phyloP scores from a whole-genome alignment of 2,329 filamentous ascomycete species.

The Cercospora canescens region DNA sequence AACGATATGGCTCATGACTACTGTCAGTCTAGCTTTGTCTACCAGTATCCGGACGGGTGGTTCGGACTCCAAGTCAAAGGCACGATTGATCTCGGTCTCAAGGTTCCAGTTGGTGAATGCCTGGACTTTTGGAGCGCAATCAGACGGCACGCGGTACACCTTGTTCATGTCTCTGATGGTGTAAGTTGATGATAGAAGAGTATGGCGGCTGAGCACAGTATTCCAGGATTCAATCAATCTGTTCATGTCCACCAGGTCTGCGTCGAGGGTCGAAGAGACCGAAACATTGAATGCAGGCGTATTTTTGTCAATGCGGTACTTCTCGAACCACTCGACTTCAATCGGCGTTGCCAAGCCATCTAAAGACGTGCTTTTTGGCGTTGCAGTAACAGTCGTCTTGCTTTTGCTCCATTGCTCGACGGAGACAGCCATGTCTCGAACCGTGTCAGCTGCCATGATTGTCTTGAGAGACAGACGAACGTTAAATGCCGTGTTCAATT shows the following conservation, averaged over 20 bases:
- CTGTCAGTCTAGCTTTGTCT: not conserved
- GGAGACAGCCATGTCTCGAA: not conserved
- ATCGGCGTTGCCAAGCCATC: not conserved
- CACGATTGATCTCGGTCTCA: not conserved
- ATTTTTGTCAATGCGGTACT: not conserved
- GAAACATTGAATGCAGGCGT: not conserved
- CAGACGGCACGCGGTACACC: not conserved
- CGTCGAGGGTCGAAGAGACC: not conserved
- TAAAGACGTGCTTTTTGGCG: not conserved
- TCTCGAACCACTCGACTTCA: not conserved
- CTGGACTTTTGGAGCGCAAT: not conserved
- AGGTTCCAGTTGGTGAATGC: not conserved
- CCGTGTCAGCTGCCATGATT: not conserved
- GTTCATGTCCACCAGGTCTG: not conserved
- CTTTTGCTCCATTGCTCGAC: not conserved
- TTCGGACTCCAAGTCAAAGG: not conserved
- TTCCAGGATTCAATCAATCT: not conserved
- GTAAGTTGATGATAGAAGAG: not conserved
- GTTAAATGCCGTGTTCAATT: not conserved
- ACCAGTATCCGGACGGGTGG: not conserved
- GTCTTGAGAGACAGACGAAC: not conserved
- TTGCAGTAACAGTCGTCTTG: not conserved
- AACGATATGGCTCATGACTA: not conserved
- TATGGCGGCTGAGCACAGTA: not conserved
- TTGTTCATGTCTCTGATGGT: not conserved